These are phyloP conservation scores for Diaporthe citrichinensis DNA, from an alignment of 2,329 filamentous ascomycete genomes.

Conservation along the genomic window DNA sequence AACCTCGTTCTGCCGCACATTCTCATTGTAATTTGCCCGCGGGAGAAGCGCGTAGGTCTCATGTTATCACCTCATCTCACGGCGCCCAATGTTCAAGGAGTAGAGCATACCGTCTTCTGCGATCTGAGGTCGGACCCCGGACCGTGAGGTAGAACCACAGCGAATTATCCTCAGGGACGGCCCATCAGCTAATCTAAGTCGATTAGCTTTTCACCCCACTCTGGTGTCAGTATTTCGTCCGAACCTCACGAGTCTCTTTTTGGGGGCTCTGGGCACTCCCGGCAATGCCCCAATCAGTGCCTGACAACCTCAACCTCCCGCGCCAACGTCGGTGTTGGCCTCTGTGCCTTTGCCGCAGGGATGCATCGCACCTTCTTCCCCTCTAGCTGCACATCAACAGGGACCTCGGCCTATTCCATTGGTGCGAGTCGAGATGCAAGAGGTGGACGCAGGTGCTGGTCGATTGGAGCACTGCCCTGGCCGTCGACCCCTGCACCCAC, in stretches of 20 bases:
- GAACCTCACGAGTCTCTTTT: conserved; percentile 23
- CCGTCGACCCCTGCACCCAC: conserved; percentile 32
- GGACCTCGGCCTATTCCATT: conserved; percentile 39
- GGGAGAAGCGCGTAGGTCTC: conserved; percentile 3
- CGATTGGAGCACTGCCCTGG: conserved; percentile 32
- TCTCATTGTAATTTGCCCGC: conserved; percentile 19
- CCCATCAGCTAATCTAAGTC: conserved; percentile 26
- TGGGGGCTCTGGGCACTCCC: conserved; percentile 24
- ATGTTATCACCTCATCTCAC: conserved; percentile 20
- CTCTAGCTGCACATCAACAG: conserved; percentile 40
- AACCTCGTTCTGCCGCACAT: background rate
- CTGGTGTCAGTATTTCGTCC: conserved; percentile 33
- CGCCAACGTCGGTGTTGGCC: conserved; percentile 38
- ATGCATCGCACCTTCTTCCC: conserved; percentile 36
- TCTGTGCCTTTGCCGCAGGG: conserved; percentile 34
- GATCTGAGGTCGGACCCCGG: conserved; percentile 19
- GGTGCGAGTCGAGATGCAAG: conserved; percentile 37
- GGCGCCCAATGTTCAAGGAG: conserved; percentile 7
- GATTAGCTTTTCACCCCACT: conserved; percentile 30
- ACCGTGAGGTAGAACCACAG: conserved; percentile 19
- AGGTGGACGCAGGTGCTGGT: conserved; percentile 38
- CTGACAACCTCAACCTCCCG: conserved; percentile 32
- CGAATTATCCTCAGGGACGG: conserved; percentile 12
- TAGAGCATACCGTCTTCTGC: conserved; percentile 1
- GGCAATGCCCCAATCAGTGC: conserved; percentile 40